Conservation (phyloP, 2,329 filamentous ascomycete species). For the Calonectria pseudoreteaudii region DNA sequence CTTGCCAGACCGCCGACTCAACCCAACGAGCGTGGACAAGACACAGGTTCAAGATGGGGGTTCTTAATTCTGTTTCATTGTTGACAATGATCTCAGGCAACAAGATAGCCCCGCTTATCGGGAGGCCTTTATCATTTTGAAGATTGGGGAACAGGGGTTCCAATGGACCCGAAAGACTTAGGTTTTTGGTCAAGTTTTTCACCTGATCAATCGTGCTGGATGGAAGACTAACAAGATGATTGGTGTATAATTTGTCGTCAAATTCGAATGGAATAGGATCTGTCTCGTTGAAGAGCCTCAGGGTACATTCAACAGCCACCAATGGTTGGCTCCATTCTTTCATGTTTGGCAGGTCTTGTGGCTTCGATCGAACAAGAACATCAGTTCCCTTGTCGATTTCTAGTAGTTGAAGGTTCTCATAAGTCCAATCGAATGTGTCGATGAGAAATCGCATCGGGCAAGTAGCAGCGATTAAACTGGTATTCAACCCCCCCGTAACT, state of each 20-base stretch:
- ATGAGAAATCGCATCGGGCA: background rate
- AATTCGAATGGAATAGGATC: background rate
- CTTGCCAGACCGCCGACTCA: background rate
- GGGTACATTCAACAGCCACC: background rate
- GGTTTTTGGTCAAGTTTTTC: background rate
- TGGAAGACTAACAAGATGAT: background rate
- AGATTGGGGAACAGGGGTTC: background rate
- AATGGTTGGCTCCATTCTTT: background rate
- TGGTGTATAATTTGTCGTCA: background rate
- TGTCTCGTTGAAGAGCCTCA: background rate
- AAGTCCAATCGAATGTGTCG: background rate
- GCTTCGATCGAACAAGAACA: background rate
- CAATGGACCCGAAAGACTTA: background rate
- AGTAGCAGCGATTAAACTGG: background rate
- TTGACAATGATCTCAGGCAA: background rate
- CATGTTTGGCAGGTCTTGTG: background rate
- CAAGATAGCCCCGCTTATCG: background rate
- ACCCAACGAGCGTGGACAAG: background rate
- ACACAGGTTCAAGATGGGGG: background rate
- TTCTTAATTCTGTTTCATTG: too few species aligned
- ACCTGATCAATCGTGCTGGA: background rate
- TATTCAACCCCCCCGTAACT: background rate
- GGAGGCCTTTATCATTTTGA: background rate
- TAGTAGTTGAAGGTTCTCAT: background rate
- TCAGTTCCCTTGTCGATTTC: background rate